Evolutionary conservation across 768 basidiomycete genomes (phyloP), one percentile per base, ranked within the genome.

Genomic region (Mycena vitilis): DNA sequence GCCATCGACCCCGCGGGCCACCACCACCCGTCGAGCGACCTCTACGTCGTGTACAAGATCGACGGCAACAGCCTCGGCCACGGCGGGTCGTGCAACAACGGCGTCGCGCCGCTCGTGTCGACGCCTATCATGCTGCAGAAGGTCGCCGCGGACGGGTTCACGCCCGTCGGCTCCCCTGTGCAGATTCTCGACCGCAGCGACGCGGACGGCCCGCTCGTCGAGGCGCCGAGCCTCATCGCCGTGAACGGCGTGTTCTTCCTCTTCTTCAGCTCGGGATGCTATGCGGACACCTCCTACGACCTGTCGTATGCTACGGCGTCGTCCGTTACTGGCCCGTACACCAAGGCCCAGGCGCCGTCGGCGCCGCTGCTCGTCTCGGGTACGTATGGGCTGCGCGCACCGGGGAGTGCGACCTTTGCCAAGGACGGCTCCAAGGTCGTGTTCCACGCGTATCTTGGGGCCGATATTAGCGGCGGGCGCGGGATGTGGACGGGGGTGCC

Each of bases 21-120:
- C 71, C 63, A 75, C 9, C 73, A 73, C 38, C 68, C 72, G 44
- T 72, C 69, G n/a, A 78, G 79, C 2, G 59, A 44, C 25, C 70
- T 71, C 8, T 80, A 74, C 65, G 68, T 77, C 34, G 75, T 76
- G 13, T 78, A 71, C 62, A 78, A 78, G 65, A 74, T 80, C n/a
- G 79, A 80, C 51, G 79, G 79, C 6, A 80, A 77, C 72, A 76
- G 70, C 40, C 69, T 75, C 51, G 76, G 78, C 20, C 72, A 76
- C 30, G 77, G 75, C 9, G 76, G 76, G 22, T 68, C 68, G 13
- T 77, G 76, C 62, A 74, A 74, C 44, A 73, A 77, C 60, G 75
- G 65, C 20, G 70, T 71, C 48, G 66, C 63, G 25, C 72, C 73
- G 5, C 65, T 72, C 36, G 66, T 68, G 52, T 63, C 71, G 22